Evolutionary conservation across 768 basidiomycete genomes (phyloP), one percentile per base, ranked within the genome.

Genomic region (Crepidotus variabilis): DNA sequence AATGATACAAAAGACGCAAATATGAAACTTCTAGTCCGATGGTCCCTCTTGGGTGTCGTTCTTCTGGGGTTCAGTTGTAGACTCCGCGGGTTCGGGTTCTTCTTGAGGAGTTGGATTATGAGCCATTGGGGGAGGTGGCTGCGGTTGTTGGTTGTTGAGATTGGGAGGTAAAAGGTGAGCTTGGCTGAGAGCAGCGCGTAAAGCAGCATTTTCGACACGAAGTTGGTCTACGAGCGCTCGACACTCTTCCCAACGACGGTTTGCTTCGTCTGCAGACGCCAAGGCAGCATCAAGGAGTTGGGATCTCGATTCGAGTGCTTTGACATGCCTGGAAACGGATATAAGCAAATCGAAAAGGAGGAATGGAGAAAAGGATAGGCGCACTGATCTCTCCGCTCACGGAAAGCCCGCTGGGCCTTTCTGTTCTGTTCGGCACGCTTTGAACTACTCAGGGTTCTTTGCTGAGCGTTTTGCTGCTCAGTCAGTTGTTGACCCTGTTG

Each of bases 401-500:
- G 76, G 71, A 95, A 97, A 1, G 92, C 93, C 43, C 93, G 81
- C 72, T 97, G 94, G 0, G 94, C 94, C 70, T 94, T 94, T 63
- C 94, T 81, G 70, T 97, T 97, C 75, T 97, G 94, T 65, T 95
- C 94, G 45, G 94, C 94, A 9, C 94, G 83, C 67, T 94, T 94
- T 67, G 86, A 89, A 65, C 80, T 84, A 70, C 87, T 90, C 50
- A 94, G 76, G 10, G 83, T 72, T 48, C 91, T 77, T 22, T 79
- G 79, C 2, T 46, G 16, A n/a, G 34, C n/a, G 6, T 13, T 1
- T 36, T 18, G 72, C 69, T 46, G 63, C 60, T 36, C 71, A 55
- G 50, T 62, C 57, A 16, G 48, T 45, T 55, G 65, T 62, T 6
- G 70, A 66, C 6, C 67, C 66, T 8, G 69, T 52, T 69, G 71